phyloP scores from a whole-genome alignment of 352 stramenopile species.

The Blastocystis sp. region DNA sequence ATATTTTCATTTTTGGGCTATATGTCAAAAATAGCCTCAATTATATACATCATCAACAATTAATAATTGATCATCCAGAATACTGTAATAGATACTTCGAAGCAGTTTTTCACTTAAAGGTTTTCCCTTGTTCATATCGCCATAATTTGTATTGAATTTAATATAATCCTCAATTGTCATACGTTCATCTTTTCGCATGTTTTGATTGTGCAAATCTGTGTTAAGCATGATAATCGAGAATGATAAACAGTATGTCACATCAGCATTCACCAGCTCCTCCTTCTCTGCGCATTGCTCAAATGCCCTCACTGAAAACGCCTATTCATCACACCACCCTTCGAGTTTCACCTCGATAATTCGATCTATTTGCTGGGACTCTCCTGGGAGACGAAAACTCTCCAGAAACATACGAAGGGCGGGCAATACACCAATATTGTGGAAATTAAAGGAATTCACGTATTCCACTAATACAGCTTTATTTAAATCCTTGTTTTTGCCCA shows the following conservation, averaged over 20 bases:
- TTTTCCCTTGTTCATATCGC: constrained; percentile 89
- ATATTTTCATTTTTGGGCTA: constrained; percentile 58
- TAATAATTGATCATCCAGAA: constrained; percentile 69
- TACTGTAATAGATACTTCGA: constrained; percentile 77
- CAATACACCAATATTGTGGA: constrained; percentile 80
- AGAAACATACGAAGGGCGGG: constrained; percentile 86
- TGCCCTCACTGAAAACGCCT: constrained; percentile 8
- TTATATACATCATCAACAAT: constrained; percentile 47
- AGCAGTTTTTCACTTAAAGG: constrained; percentile 89
- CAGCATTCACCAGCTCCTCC: constrained; percentile 14
- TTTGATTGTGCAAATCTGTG: constrained; percentile 84
- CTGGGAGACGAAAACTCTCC: constrained; percentile 87
- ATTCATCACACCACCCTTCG: not conserved
- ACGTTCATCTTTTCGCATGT: constrained; percentile 68
- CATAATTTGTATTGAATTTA: constrained; percentile 83
- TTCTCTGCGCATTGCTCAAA: not conserved
- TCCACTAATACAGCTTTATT: constrained; percentile 78
- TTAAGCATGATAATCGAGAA: constrained; percentile 86
- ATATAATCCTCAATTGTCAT: constrained; percentile 73
- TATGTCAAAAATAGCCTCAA: not conserved
- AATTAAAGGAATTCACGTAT: constrained; percentile 86
- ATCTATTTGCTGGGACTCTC: constrained; percentile 96
- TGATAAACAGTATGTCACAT: constrained; percentile 62
- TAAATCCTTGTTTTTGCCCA: constrained; percentile 87
- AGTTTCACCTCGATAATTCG: constrained; percentile 74